Conservation (phyloP, 1,139 yeast genomes). For the Saccharomyces hybrid region DNA sequence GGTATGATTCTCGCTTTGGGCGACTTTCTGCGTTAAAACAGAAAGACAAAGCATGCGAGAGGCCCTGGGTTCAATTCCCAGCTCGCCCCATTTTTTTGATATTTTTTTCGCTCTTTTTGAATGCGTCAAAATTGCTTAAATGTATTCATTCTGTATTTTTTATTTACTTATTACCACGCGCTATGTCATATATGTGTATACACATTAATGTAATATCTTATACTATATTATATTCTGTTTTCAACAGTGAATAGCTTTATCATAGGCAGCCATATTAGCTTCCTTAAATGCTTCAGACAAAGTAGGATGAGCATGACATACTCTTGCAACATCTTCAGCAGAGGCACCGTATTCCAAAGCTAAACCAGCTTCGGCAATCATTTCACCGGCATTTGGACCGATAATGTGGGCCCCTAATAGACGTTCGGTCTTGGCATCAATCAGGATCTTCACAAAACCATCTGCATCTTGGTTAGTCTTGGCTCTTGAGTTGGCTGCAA, state of each 20-base stretch:
- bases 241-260: constrained; percentile 80
- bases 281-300: constrained; percentile 97
- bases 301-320: constrained; percentile 98
- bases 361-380: constrained; percentile 97
- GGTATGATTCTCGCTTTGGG: constrained; percentile 10
- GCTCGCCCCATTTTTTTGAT: constrained; percentile 6
- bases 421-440: constrained; percentile 97
- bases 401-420: constrained; percentile 94
- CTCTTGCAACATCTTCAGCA: constrained; percentile 94
- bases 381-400: constrained; percentile 98
- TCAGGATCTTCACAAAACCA: constrained; percentile 91
- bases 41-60: constrained; percentile 6
- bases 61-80: constrained; percentile 10
- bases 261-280: constrained; percentile 91
- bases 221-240: constrained; percentile 1
- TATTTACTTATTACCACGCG: not conserved
- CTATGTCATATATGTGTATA: not conserved
- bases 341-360: constrained; percentile 99
- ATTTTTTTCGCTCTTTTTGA: not conserved
- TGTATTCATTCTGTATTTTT: not conserved
- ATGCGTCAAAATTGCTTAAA: too few species aligned
- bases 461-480: constrained; percentile 96
- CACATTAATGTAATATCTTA: not conserved
- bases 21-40: not conserved
- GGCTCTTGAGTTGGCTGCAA: constrained; percentile 98